Base-by-base conservation (phyloP, 805 yeast genomes). In the Candida tammaniensis region DNA sequence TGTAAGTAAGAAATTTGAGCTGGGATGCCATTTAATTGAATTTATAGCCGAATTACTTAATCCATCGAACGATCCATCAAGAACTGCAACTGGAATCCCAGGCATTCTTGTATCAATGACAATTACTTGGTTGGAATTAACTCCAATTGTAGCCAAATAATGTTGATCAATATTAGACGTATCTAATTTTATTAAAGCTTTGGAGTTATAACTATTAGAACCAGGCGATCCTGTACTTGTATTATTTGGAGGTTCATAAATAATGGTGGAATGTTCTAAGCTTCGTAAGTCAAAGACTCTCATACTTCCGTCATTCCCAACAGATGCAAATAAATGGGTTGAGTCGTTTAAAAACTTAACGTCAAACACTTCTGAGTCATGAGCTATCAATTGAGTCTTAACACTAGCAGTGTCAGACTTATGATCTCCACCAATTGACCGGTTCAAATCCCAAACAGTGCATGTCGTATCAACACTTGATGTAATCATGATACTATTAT, bases 381-480 rank as follows among this genome's bases (percentile, higher is more conserved):
- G 98, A 0, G 98, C 98, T 44, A 93, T 93, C 30, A 93, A 68
- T 61, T 93, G 97, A 1, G 98, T 91, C 53, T 83, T 85, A 11
- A 95, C 95, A 4, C 70, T 64, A 3, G 75, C 80, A 15, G 80
- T 74, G 7, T 34, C 37, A 10, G 7, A 17, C 10, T 24, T 35
- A n/a, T n/a, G n/a, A 11, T 24, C 23, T 7, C 33, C 25, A 3
- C 19, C 9, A 2, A 30, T 45, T 4, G 61, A 47, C 18, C 71
- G 55, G 40, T 57, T 52, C 20, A 88, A 57, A 59, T 93, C 98
- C 98, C 98, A 93, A 3, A 88, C 79, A 0, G 98, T 89, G 61
- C 98, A 93, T 0, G 98, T 93, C 1, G 98, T 93, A 60, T 93
- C 98, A 8, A 91, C 86, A 14, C 93, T 81, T 42, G 91, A 77